Evolutionary conservation across 805 yeast species (phyloP), one percentile per base, ranked within the genome.

Genomic region (Tetrapisispora pingtungensis): DNA sequence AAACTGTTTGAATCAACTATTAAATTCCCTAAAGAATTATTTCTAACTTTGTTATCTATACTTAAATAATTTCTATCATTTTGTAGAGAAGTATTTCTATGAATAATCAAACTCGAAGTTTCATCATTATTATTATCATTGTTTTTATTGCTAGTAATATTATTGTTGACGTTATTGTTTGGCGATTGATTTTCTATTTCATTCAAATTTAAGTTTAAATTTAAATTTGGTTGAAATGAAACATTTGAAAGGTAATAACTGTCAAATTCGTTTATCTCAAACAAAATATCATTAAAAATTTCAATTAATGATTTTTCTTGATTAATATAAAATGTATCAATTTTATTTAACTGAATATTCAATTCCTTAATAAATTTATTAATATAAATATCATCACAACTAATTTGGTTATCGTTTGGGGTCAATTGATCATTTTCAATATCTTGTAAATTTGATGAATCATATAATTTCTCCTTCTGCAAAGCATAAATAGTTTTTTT

Each of bases 401-500:
- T 37, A 37, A 8, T 37, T 13, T 37, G 40, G 46, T 56, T 57
- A 36, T 32, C 27, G 6, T 34, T 19, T 5, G 35, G 13, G 10
- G 18, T 15, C 15, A 28, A 28, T 27, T 3, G n/a, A 30, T 36
- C 32, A 32, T 36, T 36, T 14, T 36, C 40, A 12, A 42, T 32
- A 14, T 22, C 37, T 24, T 34, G n/a, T 14, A 43, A 33, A 28
- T 27, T 17, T 32, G 47, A 24, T 8, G 33, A 24, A 15, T 45
- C 30, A 39, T 64, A 64, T 35, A 64, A 48, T 47, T 62, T 56
- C 43, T 84, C 87, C 56, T 89, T 73, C 58, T 93, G 97, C 39
- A 90, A 70, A 15, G 80, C 71, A 62, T 89, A 90, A 26, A 89
- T 84, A 35, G 84, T 73, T 66, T 85, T 86, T 63, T 93, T 90